These are phyloP conservation scores for Dalechampia spathulata DNA, from an alignment of 441 rosid species.

Conservation along the genomic window DNA sequence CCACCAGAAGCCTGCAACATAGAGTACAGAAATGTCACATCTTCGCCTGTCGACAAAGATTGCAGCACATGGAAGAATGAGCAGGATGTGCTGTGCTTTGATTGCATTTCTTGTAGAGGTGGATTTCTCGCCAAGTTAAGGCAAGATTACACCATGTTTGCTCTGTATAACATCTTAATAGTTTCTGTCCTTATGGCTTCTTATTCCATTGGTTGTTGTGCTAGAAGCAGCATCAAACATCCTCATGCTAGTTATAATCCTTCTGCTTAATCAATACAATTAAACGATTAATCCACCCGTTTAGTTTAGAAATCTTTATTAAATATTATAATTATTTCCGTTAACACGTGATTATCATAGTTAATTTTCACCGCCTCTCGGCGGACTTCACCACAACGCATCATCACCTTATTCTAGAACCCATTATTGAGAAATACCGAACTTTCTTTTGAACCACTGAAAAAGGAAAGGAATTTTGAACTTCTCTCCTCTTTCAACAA, in stretches of 20 bases:
- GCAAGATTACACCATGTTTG: constrained; percentile 38
- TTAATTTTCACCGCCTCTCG: constrained; percentile 31
- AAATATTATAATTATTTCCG: no score
- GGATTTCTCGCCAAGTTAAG: constrained; percentile 44
- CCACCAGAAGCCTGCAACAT: constrained; percentile 27
- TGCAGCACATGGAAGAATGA: constrained; percentile 31
- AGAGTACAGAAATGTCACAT: constrained; percentile 9
- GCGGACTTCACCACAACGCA: constrained; percentile 36
- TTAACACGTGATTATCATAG: no score
- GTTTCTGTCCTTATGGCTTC: constrained; percentile 26
- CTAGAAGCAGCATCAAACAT: constrained; percentile 6
- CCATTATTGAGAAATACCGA: background rate
- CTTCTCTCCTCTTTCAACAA: background rate
- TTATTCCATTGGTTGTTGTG: constrained; percentile 13
- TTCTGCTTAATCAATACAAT: background rate
- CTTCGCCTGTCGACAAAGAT: constrained; percentile 20
- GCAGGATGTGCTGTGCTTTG: constrained; percentile 33
- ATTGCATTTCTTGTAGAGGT: constrained; percentile 48
- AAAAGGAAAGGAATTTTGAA: no score
- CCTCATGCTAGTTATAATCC: constrained; percentile 5
- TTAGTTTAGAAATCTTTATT: no score
- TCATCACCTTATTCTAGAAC: background rate
- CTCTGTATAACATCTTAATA: constrained; percentile 25
- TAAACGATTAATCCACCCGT: no score
- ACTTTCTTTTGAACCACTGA: background rate